Evolutionary conservation across 345 rosid genomes (phyloP), one percentile per base, ranked within the genome.

Genomic region (Lepidium africanum): DNA sequence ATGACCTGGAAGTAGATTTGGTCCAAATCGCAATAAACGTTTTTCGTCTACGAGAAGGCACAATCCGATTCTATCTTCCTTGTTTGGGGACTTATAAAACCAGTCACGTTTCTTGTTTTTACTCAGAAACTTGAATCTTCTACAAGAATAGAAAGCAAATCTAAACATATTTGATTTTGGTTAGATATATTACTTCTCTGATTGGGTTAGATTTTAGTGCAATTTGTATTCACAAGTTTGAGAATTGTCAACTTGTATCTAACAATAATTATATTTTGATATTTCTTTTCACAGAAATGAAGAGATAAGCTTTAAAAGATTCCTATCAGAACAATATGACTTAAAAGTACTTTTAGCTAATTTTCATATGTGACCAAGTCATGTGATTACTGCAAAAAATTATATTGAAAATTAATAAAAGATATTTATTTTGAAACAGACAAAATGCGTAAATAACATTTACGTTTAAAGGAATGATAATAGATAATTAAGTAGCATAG

Each of bases 1-100:
- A 27, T 63, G 59, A 72, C 43, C 70, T 72, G 65, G 17, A 47
- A 13, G 19, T 72, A 47, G 71, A 64, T 72, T 64, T 56, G 65
- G 70, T 72, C 65, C 32, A 72, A 62, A 59, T 15, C 57, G 21
- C 25, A 15, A 47, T 54, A 46, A 46, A 56, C 9, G 15, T 9
- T 17, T 56, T 38, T 17, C 70, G 50, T 55, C 5, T 38, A 8
- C 9, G 39, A 53, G 8, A 62, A 71, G 75, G 56, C 47, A 71
- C 15, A 23, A 6, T 52, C 15, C 1, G 42, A 45, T 46, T 15
- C 0, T 52, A 53, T 54, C 69, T 38, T 64, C 51, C 62, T 51
- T 16, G 50, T 47, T 55, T 42, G 5, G 52, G 45, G n/a, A 27
- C 25, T 69, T 40, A 59, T 70, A 51, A 42, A 13, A 39, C 11